Evolutionary conservation across 2,329 filamentous ascomycete species (phyloP), one percentile per base, ranked within the genome.

Genomic region (Beauveria bassiana): DNA sequence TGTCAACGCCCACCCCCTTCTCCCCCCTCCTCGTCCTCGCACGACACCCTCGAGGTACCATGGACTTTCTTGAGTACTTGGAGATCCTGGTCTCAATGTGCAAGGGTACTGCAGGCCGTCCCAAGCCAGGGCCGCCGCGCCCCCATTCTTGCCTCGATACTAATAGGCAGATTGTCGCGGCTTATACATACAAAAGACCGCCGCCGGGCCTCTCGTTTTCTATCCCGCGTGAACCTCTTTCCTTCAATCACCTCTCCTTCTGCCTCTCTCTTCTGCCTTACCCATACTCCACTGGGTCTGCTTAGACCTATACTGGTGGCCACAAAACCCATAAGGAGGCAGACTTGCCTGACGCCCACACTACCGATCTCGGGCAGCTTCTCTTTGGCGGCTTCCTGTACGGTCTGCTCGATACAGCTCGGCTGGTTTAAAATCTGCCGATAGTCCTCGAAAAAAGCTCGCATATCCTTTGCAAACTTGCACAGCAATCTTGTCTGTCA

Each of bases 121-220:
- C 43, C 22, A 18, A 45, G 55, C 45, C 45, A 58, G 45, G 55
- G 31, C 49, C 28, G 18, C 55, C 45, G 55, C 28, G 45, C 28
- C 55, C 55, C 55, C 43, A 49, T 58, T 38, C 43, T 58, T 40
- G 55, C 43, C 40, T 57, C 55, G 55, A 58, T 47, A 49, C 43
- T 47, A n/a, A 24, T 22, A 58, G 45, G 43, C 28, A 58, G 55
- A 58, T 49, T 58, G 55, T 58, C 55, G 45, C 45, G 55, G 55
- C 57, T 45, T 59, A 59, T 59, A 56, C 52, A 58, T 58, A 59
- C 57, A 59, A 59, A 59, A 59, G 57, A 59, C 57, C 38, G 12
- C 57, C 57, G 47, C 47, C 47, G 47, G 57, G 47, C 57, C 57
- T 59, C 47, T 59, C 47, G 51, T 59, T 50, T 52, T 45, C 47